phyloP scores from a whole-genome alignment of 2,329 filamentous ascomycete species.

The Chaetoscypha palmicola region DNA sequence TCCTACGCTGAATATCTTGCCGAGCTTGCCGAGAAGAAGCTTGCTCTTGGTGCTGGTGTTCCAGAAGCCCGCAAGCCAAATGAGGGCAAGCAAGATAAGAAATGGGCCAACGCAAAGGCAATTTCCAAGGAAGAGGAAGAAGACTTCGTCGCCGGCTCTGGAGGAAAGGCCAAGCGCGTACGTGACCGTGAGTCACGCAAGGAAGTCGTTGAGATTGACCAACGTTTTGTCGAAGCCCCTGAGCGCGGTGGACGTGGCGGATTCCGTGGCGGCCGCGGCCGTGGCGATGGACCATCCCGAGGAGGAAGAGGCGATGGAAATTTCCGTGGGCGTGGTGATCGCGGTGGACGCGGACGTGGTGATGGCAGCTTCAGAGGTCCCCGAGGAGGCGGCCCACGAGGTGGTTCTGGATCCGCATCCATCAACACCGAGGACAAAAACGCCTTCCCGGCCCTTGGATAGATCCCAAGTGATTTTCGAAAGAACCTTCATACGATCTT shows the following conservation, averaged over 20 bases:
- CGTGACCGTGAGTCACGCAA: slow-evolving; percentile 92
- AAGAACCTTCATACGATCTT: slow-evolving; percentile 17
- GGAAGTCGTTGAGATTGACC: slow-evolving; percentile 81
- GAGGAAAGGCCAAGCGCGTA: slow-evolving; percentile 75
- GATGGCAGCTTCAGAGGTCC: slow-evolving; percentile 38
- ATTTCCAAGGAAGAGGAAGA: slow-evolving; percentile 58
- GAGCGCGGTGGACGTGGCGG: slow-evolving; percentile 46
- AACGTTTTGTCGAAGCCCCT: slow-evolving; percentile 68
- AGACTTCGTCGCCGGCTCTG: slow-evolving; percentile 67
- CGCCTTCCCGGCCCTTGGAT: slow-evolving; percentile 47
- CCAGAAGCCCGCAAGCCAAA: slow-evolving; percentile 81
- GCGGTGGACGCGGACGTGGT: slow-evolving; percentile 38
- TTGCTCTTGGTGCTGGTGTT: slow-evolving; percentile 55
- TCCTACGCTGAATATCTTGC: slow-evolving; percentile 85
- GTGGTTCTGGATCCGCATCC: slow-evolving; percentile 27
- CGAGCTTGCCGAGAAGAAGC: slow-evolving; percentile 69
- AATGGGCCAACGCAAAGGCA: slow-evolving; percentile 81
- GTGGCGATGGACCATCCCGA: slow-evolving; percentile 46
- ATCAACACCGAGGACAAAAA: slow-evolving; percentile 43
- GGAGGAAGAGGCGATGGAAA: slow-evolving; percentile 39
- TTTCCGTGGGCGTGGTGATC: slow-evolving; percentile 37
- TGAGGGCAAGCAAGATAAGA: slow-evolving; percentile 84
- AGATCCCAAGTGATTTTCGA: slow-evolving; percentile 20
- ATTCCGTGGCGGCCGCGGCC: slow-evolving; percentile 37
- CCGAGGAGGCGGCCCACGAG: slow-evolving; percentile 37